phyloP scores from a whole-genome alignment of 1,139 yeast genomes.

The Yamadazyma siamensis region DNA sequence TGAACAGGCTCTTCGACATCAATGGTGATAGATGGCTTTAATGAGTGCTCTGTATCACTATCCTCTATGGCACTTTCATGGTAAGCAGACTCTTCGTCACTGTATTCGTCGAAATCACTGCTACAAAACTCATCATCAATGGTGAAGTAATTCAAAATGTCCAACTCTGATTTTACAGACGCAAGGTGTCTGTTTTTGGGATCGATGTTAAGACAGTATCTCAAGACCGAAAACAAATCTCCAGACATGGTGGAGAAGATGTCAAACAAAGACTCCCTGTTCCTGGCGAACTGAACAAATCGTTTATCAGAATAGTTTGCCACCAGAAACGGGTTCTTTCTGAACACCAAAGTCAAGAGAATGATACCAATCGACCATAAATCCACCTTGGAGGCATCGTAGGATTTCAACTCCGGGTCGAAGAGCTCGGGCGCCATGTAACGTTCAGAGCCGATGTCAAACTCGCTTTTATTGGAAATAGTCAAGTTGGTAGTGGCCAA shows the following conservation, averaged over 20 bases:
- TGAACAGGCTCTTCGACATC: conserved; percentile 2
- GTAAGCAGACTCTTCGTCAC: conserved; percentile 16
- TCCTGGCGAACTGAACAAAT: conserved; percentile 81
- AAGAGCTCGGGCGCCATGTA: conserved; percentile 97
- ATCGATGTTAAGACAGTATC: conserved; percentile 77
- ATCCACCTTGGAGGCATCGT: conserved; percentile 86
- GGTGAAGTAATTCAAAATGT: conserved; percentile 65
- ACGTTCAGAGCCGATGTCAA: conserved; percentile 91
- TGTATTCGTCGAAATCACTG: conserved; percentile 38
- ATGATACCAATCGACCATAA: conserved; percentile 93
- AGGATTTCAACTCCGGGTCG: conserved; percentile 56
- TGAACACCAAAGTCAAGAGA: conserved; percentile 80
- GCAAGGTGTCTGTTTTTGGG: conserved; percentile 77
- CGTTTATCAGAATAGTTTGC: conserved; percentile 85
- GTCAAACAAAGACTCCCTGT: conserved; percentile 88
- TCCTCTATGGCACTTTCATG: conserved; percentile 2
- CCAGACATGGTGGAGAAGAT: conserved; percentile 87
- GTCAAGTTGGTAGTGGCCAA: conserved; percentile 66
- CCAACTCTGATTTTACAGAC: conserved; percentile 58
- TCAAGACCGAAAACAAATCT: conserved; percentile 79
- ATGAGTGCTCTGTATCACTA: conserved; percentile 3
- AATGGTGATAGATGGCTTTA: conserved; percentile 3
- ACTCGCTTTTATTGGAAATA: conserved; percentile 56
- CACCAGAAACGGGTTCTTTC: conserved; percentile 82
- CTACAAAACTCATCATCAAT: conserved; percentile 73